phyloP scores from a whole-genome alignment of 2,329 filamentous ascomycete genomes.

The Pseudocercospora crystallina region DNA sequence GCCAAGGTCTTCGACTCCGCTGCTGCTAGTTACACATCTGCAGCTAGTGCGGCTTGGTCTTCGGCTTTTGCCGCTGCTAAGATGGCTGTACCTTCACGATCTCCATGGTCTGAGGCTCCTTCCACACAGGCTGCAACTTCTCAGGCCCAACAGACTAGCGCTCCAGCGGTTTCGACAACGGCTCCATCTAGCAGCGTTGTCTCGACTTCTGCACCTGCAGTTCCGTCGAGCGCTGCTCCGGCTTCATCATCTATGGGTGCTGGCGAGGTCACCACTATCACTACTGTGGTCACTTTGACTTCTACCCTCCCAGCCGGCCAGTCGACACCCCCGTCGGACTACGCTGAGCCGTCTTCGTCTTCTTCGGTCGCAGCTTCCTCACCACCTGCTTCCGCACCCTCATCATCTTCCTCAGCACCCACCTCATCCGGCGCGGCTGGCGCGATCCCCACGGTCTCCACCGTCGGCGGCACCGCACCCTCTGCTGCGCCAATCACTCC shows the following conservation, averaged over 20 bases:
- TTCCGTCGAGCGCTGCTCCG: not conserved
- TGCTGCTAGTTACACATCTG: conserved; percentile 18
- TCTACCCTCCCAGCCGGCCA: conserved; percentile 12
- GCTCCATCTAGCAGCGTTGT: not conserved
- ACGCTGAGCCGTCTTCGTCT: not conserved
- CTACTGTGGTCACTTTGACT: conserved; percentile 21
- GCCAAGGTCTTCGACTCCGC: conserved; percentile 13
- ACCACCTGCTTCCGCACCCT: not conserved
- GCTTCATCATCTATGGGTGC: not conserved
- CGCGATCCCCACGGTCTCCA: conserved; percentile 11
- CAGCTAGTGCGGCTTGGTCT: conserved; percentile 12
- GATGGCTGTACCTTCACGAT: conserved; percentile 12
- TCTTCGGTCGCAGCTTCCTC: not conserved
- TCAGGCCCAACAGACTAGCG: not conserved
- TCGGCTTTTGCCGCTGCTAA: conserved; percentile 21
- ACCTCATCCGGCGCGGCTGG: conserved; percentile 1
- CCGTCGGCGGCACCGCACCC: conserved; percentile 1
- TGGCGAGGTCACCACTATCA: conserved; percentile 15
- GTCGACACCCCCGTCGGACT: conserved; percentile 4
- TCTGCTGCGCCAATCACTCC: conserved; percentile 3
- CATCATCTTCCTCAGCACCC: conserved; percentile 5
- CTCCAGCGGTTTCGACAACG: conserved; percentile 5
- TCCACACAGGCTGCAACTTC: not conserved
- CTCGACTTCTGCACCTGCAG: not conserved
- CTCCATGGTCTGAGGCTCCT: conserved; percentile 13